Percentiles rank a stretch among this genome's conserved stretches.
Conservation (phyloP, 2,329 filamentous ascomycete species). For the Paracorniculantispora psalliotae region DNA sequence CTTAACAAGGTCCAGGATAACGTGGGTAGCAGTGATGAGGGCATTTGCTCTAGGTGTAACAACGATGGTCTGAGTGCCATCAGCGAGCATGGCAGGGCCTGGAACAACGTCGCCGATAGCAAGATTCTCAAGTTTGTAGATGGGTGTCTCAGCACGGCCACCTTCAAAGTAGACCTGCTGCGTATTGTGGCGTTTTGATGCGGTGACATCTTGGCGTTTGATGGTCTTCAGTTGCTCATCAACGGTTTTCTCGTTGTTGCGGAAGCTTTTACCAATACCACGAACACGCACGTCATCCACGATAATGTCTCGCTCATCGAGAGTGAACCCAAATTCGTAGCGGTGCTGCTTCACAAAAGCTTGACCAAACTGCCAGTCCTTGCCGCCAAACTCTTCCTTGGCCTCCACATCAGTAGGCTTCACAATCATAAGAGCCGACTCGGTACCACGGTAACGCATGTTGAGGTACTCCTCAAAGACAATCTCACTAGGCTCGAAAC, state of each 20-base stretch:
- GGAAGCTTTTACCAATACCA: conserved; percentile 84
- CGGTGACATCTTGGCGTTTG: conserved; percentile 51
- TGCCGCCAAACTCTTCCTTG: conserved; percentile 53
- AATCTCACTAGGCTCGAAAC: conserved; percentile 69
- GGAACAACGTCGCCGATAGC: conserved; percentile 65
- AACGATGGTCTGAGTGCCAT: conserved; percentile 87
- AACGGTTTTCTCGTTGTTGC: conserved; percentile 73
- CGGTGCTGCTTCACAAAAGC: conserved; percentile 85
- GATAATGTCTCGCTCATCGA: conserved; percentile 79
- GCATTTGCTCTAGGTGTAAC: conserved; percentile 75
- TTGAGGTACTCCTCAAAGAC: conserved; percentile 90
- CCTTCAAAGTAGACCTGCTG: conserved; percentile 80
- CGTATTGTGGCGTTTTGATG: conserved; percentile 58
- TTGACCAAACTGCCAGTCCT: conserved; percentile 76
- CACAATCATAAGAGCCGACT: conserved; percentile 85
- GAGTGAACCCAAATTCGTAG: conserved; percentile 88
- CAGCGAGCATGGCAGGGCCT: conserved; percentile 82
- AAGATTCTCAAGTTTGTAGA: conserved; percentile 77
- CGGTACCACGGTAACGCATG: conserved; percentile 85
- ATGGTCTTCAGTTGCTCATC: conserved; percentile 75
- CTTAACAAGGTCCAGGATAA: conserved; percentile 77
- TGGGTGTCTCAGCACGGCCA: conserved; percentile 69
- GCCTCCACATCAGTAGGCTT: conserved; percentile 63
- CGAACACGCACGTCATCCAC: conserved; percentile 85
- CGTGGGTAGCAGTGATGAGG: conserved; percentile 76